phyloP scores from a whole-genome alignment of 1,284 basidiomycete genomes.

The Cystobasidium pallidum region DNA sequence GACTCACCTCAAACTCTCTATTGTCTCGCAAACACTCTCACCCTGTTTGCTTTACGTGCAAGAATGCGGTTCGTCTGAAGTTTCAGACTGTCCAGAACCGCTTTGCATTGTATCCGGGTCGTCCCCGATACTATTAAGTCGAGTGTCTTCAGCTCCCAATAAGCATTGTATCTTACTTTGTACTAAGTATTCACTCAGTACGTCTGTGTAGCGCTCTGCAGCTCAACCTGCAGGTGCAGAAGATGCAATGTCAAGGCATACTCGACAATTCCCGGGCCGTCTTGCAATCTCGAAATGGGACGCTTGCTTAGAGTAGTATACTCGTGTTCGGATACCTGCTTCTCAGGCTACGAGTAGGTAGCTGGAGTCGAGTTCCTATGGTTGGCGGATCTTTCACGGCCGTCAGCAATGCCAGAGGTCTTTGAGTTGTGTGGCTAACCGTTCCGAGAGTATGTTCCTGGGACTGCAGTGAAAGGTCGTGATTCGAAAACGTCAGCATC shows the following conservation, averaged over 20 bases:
- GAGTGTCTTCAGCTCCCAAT: not conserved
- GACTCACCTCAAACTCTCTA: not conserved
- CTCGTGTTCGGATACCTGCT: no score
- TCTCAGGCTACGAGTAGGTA: no score
- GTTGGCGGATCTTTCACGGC: no score
- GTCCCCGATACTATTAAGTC: not conserved
- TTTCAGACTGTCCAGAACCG: not conserved
- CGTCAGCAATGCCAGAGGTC: no score
- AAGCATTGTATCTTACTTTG: not conserved
- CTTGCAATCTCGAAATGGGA: no score
- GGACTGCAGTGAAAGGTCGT: no score
- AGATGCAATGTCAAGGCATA: constrained; percentile 1
- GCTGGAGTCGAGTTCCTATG: no score
- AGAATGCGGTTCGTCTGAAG: not conserved
- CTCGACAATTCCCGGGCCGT: no score
- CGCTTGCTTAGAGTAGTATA: no score
- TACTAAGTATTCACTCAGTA: not conserved
- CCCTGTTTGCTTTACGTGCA: not conserved
- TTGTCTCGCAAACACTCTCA: not conserved
- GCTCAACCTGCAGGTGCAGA: not conserved
- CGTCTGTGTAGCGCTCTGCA: not conserved
- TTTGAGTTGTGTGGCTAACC: no score
- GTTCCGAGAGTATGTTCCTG: no score
- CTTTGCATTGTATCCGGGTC: not conserved
- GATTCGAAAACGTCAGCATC: no score